These are phyloP conservation scores for Nannizzia gypsea DNA, from an alignment of 2,329 filamentous ascomycete genomes.

Conservation along the genomic window DNA sequence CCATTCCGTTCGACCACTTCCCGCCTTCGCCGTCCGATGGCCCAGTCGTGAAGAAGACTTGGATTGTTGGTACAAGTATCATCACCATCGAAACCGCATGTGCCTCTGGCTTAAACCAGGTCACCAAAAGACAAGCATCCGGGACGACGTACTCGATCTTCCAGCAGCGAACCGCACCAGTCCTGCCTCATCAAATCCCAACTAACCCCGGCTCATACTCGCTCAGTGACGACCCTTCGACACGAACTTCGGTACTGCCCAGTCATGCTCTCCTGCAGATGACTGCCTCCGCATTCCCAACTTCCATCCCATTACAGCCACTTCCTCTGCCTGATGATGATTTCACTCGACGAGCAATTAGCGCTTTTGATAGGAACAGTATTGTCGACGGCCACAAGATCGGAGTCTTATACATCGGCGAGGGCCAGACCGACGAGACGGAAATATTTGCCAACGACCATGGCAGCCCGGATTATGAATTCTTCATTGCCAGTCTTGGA, in stretches of 20 bases:
- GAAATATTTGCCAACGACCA: constrained; percentile 80
- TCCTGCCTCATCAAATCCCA: constrained; percentile 36
- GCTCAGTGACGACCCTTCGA: constrained; percentile 25
- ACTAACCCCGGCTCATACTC: constrained; percentile 29
- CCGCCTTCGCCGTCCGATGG: constrained; percentile 32
- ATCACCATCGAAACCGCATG: constrained; percentile 40
- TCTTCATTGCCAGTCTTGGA: constrained; percentile 72
- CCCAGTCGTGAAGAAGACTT: constrained; percentile 36
- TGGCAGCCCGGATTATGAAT: constrained; percentile 77
- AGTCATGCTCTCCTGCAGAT: constrained; percentile 37
- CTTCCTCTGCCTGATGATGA: constrained; percentile 66
- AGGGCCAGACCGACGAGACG: constrained; percentile 67
- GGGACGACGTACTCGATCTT: constrained; percentile 40
- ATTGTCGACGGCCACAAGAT: constrained; percentile 93
- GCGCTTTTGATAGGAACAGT: constrained; percentile 71
- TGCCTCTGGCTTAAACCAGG: constrained; percentile 36
- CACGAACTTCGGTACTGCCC: constrained; percentile 33
- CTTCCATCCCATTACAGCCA: constrained; percentile 47
- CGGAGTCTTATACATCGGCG: constrained; percentile 83
- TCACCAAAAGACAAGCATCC: constrained; percentile 41
- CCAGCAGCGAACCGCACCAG: constrained; percentile 35
- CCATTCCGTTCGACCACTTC: constrained; percentile 33
- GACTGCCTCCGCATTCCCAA: constrained; percentile 34
- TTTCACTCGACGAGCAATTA: constrained; percentile 59
- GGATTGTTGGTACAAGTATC: constrained; percentile 42